Percentiles rank a stretch among this genome's conserved stretches.
phyloP scores from a whole-genome alignment of 2,329 filamentous ascomycete species.

The Aureobasidium vineae region DNA sequence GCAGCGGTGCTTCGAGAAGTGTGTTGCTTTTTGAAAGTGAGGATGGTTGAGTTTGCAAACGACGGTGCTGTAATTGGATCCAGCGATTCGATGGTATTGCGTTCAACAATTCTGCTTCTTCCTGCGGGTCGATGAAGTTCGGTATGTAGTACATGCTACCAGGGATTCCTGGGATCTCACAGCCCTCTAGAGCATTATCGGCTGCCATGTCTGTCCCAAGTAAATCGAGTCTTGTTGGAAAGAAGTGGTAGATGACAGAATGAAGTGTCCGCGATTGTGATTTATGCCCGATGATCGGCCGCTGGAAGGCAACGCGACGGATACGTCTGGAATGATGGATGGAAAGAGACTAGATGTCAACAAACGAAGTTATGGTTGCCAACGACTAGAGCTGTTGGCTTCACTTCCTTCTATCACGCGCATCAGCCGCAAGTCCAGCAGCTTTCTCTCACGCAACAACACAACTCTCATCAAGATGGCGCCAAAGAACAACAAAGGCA shows the following conservation, averaged over 20 bases:
- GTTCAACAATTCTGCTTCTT: conserved; percentile 68
- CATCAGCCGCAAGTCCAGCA: background rate
- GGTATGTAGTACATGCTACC: conserved; percentile 77
- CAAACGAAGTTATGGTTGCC: background rate
- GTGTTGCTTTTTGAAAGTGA: conserved; percentile 71
- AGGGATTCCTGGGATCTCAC: conserved; percentile 56
- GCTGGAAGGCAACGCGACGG: conserved; percentile 2
- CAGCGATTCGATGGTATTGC: conserved; percentile 58
- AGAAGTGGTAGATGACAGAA: background rate
- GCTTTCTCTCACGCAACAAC: background rate
- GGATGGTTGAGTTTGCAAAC: conserved; percentile 88
- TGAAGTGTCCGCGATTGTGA: background rate
- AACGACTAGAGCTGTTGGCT: background rate
- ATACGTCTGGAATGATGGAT: background rate
- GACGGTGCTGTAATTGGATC: conserved; percentile 83
- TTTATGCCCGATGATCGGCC: background rate
- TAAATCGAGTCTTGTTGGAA: background rate
- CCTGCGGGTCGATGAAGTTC: conserved; percentile 73
- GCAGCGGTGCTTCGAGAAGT: conserved; percentile 71
- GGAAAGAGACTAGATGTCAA: background rate
- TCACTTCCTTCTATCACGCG: no score
- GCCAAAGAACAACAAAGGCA: conserved; percentile 33
- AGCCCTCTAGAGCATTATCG: background rate
- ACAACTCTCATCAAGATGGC: conserved; percentile 24
- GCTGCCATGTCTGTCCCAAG: conserved; percentile 3